Evolutionary conservation across 345 rosid species (phyloP), one percentile per base, ranked within the genome.

Genomic region (Pistacia atlantica): DNA sequence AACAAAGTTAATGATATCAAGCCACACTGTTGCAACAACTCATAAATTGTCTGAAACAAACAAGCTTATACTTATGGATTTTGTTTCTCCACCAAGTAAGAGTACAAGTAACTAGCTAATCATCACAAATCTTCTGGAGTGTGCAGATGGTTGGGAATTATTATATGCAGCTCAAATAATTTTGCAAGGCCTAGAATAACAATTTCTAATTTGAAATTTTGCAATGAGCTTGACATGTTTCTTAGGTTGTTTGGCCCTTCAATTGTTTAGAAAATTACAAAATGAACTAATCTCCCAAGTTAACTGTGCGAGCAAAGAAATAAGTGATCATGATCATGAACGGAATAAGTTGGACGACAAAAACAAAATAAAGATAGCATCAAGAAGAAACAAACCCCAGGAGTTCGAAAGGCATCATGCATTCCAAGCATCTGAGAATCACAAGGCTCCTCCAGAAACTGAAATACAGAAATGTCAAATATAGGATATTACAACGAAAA

Each of bases 401-500:
- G 98, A 79, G 97, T 95, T 62, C 20, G 88, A 78, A 91, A 83
- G 80, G 77, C 80, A 22, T 86, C 90, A 31, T 79, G 88, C 81
- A 74, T 79, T 71, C 83, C 81, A 25, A 81, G 69, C 84, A 83
- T 83, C 59, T 81, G 88, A 76, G 73, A 78, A 71, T 87, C 86
- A 28, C 84, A 85, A 74, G 84, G 84, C 68, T 90, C 95, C 69
- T 87, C 97, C 76, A 82, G 83, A 66, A 84, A 89, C 96, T 91
- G 73, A 67, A 74, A 65, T 79, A 31, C 22, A 74, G 49, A 75
- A 74, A 75, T 11, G 52, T 42, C 57, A 74, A 79, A 59, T 65
- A 35, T 60, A 3, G 14, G 42, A 42, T 38, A 38, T 38, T 38
- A 13, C 5, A 55, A 45, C 3, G n/a, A 2, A n/a, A 42, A 38